A percentile compares a stretch with the other conserved stretches of the same genome.
These are phyloP conservation scores for Colletotrichum sp. DNA, from an alignment of 2,329 filamentous ascomycete genomes.

Conservation along the genomic window DNA sequence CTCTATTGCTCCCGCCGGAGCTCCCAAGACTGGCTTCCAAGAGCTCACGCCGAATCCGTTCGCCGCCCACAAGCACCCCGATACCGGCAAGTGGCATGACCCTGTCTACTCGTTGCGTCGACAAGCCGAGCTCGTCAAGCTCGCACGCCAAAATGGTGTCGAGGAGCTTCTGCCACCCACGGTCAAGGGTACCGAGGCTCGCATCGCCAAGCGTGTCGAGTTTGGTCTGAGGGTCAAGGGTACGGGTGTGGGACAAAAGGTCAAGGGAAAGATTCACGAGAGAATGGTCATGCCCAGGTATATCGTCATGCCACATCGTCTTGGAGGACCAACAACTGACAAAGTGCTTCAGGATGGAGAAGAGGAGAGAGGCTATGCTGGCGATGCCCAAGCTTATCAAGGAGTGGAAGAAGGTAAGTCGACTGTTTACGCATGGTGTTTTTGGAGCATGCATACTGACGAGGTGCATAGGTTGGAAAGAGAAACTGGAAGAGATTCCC, in stretches of 20 bases:
- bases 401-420: constrained; percentile 87
- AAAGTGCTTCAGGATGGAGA: constrained; percentile 69
- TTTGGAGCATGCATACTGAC: constrained; percentile 37
- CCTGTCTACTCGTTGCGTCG: constrained; percentile 83
- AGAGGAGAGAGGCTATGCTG: constrained; percentile 90
- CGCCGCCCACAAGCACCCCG: constrained; percentile 75
- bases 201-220: constrained; percentile 75
- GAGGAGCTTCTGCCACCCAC: constrained; percentile 81
- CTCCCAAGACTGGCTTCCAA: constrained; percentile 56
- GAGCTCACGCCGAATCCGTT: constrained; percentile 78
- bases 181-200: constrained; percentile 75
- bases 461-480: constrained; percentile 52
- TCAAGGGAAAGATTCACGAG: constrained; percentile 96
- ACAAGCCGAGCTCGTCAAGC: constrained; percentile 89
- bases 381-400: constrained; percentile 92
- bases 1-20: constrained; percentile 55
- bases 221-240: constrained; percentile 86
- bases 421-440: neutral
- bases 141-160: constrained; percentile 79
- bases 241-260: constrained; percentile 88
- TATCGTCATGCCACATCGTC: constrained; percentile 27
- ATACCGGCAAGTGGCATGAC: constrained; percentile 82
- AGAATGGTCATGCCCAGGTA: constrained; percentile 79
- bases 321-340: constrained; percentile 31
- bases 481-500: constrained; percentile 63